Base-by-base conservation (phyloP, 805 yeast species). In the Saccharomyces eubayanus region DNA sequence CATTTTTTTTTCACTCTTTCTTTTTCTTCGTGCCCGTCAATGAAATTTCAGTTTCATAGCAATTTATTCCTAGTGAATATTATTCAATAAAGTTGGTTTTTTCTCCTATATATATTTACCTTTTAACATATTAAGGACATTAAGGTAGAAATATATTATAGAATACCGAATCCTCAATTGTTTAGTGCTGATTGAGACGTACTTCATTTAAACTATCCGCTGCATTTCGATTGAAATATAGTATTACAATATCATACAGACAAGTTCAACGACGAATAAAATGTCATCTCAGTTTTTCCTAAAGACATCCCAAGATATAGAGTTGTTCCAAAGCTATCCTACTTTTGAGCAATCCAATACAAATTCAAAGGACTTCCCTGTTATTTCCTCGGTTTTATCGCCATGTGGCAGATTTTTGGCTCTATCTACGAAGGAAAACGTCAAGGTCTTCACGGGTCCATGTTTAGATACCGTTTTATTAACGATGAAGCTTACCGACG, bases 401-500 rank as follows among this genome's bases (percentile, higher is more conserved):
- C 68, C 71, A 51, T 68, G 72, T 54, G 72, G 72, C 40, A 59
- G 71, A 53, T 67, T 67, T 53, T 51, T 70, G 55, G 72, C 72
- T 14, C 54, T 62, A 28, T 62, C 72, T 4, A 66, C 67, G 16
- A 59, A 61, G 43, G 58, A 55, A 6, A 49, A 53, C n/a, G 62
- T 67, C 5, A 66, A 62, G 51, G 61, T 70, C 1, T 63, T 58
- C 48, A 55, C 64, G 14, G 71, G 72, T 31, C 62, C 62, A 20
- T 57, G 56, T 12, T 66, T 66, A 6, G 62, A 68, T 12, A 55
- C 46, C 5, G 48, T 60, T 31, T 48, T 62, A 41, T 51, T 62
- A 45, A 55, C 56, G n/a, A 46, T 62, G 40, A 57, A 79, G 40
- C 72, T 83, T 49, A 66, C 74, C 31, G 96, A 89, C 58, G 87